phyloP scores from a whole-genome alignment of 164 flowering plant species.

The Vitis rupestris region DNA sequence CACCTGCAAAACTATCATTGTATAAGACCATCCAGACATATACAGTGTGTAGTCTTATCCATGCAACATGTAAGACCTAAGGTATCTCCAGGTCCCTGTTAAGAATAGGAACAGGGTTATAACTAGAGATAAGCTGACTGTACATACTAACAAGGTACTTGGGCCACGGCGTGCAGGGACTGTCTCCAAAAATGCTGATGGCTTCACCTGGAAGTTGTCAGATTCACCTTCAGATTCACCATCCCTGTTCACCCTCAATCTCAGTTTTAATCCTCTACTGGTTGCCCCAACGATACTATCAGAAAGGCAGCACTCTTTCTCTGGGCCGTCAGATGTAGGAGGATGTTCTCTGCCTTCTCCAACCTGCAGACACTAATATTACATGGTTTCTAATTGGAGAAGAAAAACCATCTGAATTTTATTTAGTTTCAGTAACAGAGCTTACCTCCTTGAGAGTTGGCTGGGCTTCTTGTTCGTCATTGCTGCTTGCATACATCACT shows the following conservation, averaged over 20 bases:
- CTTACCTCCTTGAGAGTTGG: constrained; percentile 23
- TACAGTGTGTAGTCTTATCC: background rate
- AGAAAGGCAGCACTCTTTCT: background rate
- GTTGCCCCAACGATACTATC: background rate
- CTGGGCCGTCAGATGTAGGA: constrained; percentile 2
- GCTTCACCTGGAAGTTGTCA: background rate
- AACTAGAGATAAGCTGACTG: constrained; percentile 6
- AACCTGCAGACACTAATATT: constrained; percentile 15
- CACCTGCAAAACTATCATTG: too few relatives aligned
- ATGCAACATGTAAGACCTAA: constrained; percentile 6
- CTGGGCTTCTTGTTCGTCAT: constrained; percentile 21
- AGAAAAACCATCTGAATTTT: background rate
- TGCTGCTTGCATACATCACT: constrained; percentile 1
- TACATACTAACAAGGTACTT: constrained; percentile 1
- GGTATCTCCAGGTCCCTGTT: constrained; percentile 17
- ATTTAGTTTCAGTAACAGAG: background rate
- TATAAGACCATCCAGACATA: background rate
- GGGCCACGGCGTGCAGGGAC: background rate
- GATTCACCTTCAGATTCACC: constrained; percentile 2
- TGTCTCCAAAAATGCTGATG: background rate
- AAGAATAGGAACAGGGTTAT: constrained; percentile 9
- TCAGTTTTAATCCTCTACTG: constrained; percentile 2
- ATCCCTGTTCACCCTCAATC: constrained; percentile 16
- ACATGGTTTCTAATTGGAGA: background rate
- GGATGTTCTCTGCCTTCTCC: background rate